phyloP scores from a whole-genome alignment of 805 yeast species.

The Ogataea ramenticola region DNA sequence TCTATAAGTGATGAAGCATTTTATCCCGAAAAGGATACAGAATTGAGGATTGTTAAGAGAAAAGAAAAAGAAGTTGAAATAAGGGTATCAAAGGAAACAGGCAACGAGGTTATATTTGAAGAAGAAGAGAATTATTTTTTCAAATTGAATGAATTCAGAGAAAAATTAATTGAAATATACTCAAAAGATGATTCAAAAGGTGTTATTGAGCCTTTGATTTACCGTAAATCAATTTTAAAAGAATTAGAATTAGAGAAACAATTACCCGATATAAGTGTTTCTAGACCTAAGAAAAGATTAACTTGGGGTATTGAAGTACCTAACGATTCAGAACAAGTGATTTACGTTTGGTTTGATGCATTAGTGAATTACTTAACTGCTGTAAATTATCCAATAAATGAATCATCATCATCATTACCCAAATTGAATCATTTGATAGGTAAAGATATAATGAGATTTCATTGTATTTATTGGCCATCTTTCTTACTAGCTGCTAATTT shows the following conservation, averaged over 20 bases:
- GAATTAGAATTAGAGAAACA: slow-evolving; percentile 41
- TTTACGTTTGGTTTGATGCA: slow-evolving; percentile 98
- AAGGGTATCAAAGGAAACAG: slow-evolving; percentile 56
- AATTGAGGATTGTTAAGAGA: slow-evolving; percentile 26
- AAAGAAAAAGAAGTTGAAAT: slow-evolving; percentile 27
- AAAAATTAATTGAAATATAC: slow-evolving; percentile 41
- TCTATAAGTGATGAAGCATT: slow-evolving; percentile 92
- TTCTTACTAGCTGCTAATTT: slow-evolving; percentile 78
- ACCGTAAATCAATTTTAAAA: slow-evolving; percentile 44
- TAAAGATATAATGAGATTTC: slow-evolving; percentile 85
- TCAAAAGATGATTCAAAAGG: slow-evolving; percentile 31
- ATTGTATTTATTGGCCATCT: slow-evolving; percentile 91
- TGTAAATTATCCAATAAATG: slow-evolving; percentile 41
- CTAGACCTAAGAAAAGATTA: slow-evolving; percentile 72
- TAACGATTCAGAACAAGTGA: slow-evolving; percentile 62
- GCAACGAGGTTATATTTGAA: slow-evolving; percentile 66
- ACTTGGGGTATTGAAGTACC: slow-evolving; percentile 93
- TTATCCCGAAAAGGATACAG: slow-evolving; percentile 75
- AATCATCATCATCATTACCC: slow-evolving; percentile 8
- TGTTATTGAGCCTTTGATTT: slow-evolving; percentile 57
- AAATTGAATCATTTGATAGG: slow-evolving; percentile 70
- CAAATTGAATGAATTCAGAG: slow-evolving; percentile 55
- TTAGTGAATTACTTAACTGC: slow-evolving; percentile 77
- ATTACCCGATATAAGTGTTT: slow-evolving; percentile 71
- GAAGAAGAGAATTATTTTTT: slow-evolving; percentile 86